Conservation (phyloP, 1,139 yeast species). For the Debaryomycetaceae sp. region DNA sequence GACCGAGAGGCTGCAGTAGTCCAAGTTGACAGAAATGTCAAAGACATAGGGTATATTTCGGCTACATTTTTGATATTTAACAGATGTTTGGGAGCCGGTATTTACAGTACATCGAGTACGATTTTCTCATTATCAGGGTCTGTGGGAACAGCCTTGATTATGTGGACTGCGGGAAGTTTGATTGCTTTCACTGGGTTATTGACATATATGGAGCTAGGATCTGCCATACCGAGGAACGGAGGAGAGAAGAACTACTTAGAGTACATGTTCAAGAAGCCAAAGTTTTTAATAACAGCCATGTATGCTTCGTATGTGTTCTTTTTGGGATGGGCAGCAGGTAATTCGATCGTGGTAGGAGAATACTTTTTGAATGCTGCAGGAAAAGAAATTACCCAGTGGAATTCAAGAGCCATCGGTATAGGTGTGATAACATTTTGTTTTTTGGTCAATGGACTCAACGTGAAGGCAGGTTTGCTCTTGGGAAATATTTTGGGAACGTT, state of each 20-base stretch:
- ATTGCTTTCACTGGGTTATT: conserved; percentile 72
- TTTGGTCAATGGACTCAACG: conserved; percentile 57
- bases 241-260: conserved; percentile 86
- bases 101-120: conserved; percentile 81
- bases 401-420: conserved; percentile 70
- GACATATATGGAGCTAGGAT: conserved; percentile 82
- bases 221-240: conserved; percentile 81
- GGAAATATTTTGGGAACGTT: conserved; percentile 70
- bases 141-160: conserved; percentile 65
- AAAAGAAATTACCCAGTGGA: conserved; percentile 66
- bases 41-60: conserved; percentile 62
- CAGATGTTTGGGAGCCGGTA: conserved; percentile 87
- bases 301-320: conserved; percentile 74
- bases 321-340: conserved; percentile 85
- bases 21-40: conserved; percentile 50
- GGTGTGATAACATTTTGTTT: conserved; percentile 75
- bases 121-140: conserved; percentile 69
- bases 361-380: conserved; percentile 67
- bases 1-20: conserved; percentile 26
- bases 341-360: conserved; percentile 52
- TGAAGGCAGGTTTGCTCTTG: conserved; percentile 62
- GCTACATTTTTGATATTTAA: conserved; percentile 71
- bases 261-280: conserved; percentile 66
- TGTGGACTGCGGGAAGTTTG: conserved; percentile 77
- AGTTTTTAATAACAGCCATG: conserved; percentile 67